Conservation (phyloP, 2,329 filamentous ascomycete species). For the Teratosphaeria gauchensis region DNA sequence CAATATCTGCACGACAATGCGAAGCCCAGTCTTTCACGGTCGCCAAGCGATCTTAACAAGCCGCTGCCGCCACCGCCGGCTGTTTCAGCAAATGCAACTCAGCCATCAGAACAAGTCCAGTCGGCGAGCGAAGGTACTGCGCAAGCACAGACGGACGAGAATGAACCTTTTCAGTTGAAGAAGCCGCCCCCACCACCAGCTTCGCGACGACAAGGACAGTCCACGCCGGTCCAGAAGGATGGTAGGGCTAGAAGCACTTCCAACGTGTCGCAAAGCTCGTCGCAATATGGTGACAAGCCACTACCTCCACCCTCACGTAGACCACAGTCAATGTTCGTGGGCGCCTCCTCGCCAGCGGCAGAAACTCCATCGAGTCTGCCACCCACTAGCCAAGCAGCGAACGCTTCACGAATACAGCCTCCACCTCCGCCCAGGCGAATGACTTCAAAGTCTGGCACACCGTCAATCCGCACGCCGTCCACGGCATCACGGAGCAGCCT, state of each 20-base stretch:
- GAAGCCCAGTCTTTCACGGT: slow-evolving; percentile 22
- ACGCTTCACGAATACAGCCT: slow-evolving; percentile 9
- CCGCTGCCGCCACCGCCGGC: slow-evolving; percentile 36
- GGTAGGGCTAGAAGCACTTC: slow-evolving; percentile 17
- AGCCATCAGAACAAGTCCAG: slow-evolving; percentile 3
- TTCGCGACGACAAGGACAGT: slow-evolving; percentile 37
- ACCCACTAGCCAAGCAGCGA: slow-evolving; percentile 1
- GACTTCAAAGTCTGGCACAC: slow-evolving; percentile 12
- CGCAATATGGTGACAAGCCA: slow-evolving; percentile 10
- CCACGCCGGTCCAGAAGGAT: slow-evolving; percentile 3
- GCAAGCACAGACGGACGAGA: background rate
- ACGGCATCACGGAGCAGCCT: slow-evolving; percentile 11
- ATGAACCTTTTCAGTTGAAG: slow-evolving; percentile 27
- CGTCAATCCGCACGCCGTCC: slow-evolving; percentile 9
- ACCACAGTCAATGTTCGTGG: slow-evolving; percentile 4
- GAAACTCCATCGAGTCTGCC: slow-evolving; percentile 5
- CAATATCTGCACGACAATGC: slow-evolving; percentile 4
- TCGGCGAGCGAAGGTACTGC: background rate
- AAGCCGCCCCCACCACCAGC: slow-evolving; percentile 39
- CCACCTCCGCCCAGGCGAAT: slow-evolving; percentile 20
- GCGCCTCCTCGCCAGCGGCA: slow-evolving; percentile 1
- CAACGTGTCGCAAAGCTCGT: slow-evolving; percentile 14
- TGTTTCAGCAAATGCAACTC: slow-evolving; percentile 6
- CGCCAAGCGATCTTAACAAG: slow-evolving; percentile 49
- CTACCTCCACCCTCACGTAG: slow-evolving; percentile 23